phyloP scores from a whole-genome alignment of 2,329 filamentous ascomycete genomes.

The Aspergillus novoparasiticus region DNA sequence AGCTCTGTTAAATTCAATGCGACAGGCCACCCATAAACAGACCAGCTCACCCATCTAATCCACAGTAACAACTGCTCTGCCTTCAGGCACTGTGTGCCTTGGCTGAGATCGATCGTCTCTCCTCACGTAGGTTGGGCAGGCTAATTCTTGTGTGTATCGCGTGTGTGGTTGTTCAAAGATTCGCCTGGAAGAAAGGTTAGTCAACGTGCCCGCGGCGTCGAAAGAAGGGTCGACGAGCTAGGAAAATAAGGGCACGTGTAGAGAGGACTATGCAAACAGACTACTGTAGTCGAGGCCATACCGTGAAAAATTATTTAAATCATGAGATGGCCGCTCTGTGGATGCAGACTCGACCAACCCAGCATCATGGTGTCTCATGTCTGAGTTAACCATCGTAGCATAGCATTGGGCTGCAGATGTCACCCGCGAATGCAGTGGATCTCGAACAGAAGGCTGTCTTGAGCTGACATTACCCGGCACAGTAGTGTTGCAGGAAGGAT shows the following conservation, averaged over 20 bases:
- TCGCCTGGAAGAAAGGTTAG: constrained; percentile 22
- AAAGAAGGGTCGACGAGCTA: neutral
- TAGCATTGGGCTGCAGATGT: constrained; percentile 20
- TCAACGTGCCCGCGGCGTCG: constrained; percentile 10
- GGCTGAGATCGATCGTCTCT: constrained; percentile 23
- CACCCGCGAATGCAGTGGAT: constrained; percentile 15
- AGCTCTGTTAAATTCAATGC: neutral
- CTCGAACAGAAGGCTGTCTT: constrained; percentile 15
- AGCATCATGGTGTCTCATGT: constrained; percentile 7
- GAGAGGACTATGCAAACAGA: neutral
- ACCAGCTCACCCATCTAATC: constrained; percentile 23
- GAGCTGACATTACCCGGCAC: constrained; percentile 15
- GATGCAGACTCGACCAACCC: constrained; percentile 11
- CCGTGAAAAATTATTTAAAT: constrained; percentile 21
- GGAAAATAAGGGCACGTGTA: neutral
- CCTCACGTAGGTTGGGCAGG: constrained; percentile 27
- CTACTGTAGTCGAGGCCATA: constrained; percentile 20
- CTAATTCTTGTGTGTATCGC: constrained; percentile 24
- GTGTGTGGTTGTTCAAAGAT: constrained; percentile 14
- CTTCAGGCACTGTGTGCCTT: constrained; percentile 22
- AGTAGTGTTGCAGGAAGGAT: constrained; percentile 18
- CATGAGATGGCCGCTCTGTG: constrained; percentile 18
- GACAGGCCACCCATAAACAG: neutral
- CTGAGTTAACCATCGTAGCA: constrained; percentile 11
- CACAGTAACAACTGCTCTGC: constrained; percentile 30